Evolutionary conservation across 495 filamentous ascomycete species (phyloP), one percentile per base, ranked within the genome.

Genomic region (Penicillium simplicissimum): DNA sequence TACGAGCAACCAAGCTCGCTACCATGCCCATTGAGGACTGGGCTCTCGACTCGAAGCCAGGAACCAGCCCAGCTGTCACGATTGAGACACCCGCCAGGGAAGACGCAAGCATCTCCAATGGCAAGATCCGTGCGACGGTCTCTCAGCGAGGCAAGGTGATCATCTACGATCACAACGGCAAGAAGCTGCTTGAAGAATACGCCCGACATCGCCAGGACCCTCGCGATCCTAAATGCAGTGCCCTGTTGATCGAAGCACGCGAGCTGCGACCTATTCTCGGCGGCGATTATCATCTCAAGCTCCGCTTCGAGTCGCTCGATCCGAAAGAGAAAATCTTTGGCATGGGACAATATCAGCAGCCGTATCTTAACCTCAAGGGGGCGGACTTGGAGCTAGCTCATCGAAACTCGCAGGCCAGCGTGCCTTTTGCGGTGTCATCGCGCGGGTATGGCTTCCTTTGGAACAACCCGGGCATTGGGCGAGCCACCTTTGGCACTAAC

Each of bases 271-370:
- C 82, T 5, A 74, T 79, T 21, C 69, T 75, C 2, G 82, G 81
- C n/a, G 74, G 73, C 21, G 80, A 84, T 55, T 85, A 80, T 66
- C 77, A 81, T 52, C 73, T 85, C 7, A 85, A 81, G 3, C 67
- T 79, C 55, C 76, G 84, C 0, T 74, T 87, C 55, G 84, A 86
- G 66, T 81, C 79, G 10, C 60, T 81, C 4, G 73, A 79, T 62
- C 67, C 70, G 0, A 68, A 78, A 34, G 84, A 87, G 69, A 84
- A 81, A 67, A 77, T 87, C 13, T 87, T 79, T 61, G 84, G 84
- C 35, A 86, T 87, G 84, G 84, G 84, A 13, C 84, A 87, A 67
- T 87, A 87, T 62, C 84, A 87, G 62, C 83, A 86, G 63, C 76
- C 79, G 3, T 74, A 72, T 31, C 68, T 86, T 49, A 79, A 87